These are phyloP conservation scores for Pseudohalonectria lignicola DNA, from an alignment of 2,329 filamentous ascomycete genomes.

Conservation along the genomic window DNA sequence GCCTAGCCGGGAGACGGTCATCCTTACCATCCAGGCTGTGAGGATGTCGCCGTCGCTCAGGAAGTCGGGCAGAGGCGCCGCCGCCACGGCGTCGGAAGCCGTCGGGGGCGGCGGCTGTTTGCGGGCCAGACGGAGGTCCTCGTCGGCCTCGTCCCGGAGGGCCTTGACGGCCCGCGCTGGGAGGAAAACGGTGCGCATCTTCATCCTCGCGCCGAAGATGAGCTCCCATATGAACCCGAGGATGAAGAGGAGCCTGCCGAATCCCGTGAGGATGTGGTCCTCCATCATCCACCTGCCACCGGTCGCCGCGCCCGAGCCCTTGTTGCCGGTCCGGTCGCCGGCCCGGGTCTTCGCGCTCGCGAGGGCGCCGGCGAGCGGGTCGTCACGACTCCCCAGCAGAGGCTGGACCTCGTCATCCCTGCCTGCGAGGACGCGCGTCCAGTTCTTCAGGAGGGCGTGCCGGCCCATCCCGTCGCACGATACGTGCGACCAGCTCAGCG, in stretches of 20 bases:
- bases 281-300: neutral
- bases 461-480: constrained; percentile 33
- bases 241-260: constrained; percentile 18
- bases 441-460: constrained; percentile 27
- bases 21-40: constrained; percentile 25
- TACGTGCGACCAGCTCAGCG: constrained; percentile 30
- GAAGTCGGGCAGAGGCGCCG: constrained; percentile 23
- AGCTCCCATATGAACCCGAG: constrained; percentile 21
- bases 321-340: no score
- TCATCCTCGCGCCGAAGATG: constrained; percentile 16
- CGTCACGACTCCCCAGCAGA: constrained; percentile 19
- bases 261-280: constrained; percentile 13
- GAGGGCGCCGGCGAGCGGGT: constrained; percentile 8
- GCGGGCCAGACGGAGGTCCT: no score
- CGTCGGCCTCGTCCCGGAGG: constrained; percentile 18
- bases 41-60: constrained; percentile 35
- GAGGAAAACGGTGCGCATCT: constrained; percentile 26
- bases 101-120: no score
- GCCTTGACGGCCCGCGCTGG: constrained; percentile 17
- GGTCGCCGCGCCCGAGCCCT: no score
- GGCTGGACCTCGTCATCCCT: constrained; percentile 24
- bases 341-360: no score
- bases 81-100: constrained; percentile 5
- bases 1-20: constrained; percentile 11
- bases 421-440: constrained; percentile 31